phyloP scores from a whole-genome alignment of 805 yeast species.

The Spathaspora sp. region DNA sequence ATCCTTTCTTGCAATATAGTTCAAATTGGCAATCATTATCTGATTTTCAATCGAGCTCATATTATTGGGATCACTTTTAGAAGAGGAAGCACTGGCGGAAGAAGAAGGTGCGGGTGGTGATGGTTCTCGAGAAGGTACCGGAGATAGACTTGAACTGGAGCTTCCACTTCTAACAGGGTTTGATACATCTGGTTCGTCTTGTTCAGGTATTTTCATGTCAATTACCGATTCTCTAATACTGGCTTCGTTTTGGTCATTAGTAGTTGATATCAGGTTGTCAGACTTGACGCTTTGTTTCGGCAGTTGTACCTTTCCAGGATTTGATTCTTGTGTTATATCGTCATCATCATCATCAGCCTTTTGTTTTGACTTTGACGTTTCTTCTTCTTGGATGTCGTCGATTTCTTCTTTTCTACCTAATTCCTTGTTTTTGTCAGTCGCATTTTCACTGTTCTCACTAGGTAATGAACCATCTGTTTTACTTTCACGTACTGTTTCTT shows the following conservation, averaged over 20 bases:
- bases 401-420: slow-evolving; percentile 1
- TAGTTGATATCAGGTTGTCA: background rate
- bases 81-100: background rate
- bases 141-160: background rate
- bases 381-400: slow-evolving; percentile 8
- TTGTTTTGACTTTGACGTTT: slow-evolving; percentile 2
- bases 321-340: slow-evolving; percentile 1
- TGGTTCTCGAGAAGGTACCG: background rate
- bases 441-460: slow-evolving; percentile 11
- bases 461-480: slow-evolving; percentile 14
- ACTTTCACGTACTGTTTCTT: background rate
- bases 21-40: slow-evolving; percentile 80
- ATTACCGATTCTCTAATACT: background rate
- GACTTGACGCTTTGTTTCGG: too few relatives aligned
- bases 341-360: slow-evolving; percentile 16
- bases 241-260: background rate
- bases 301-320: slow-evolving; percentile 18
- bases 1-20: slow-evolving; percentile 75
- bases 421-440: slow-evolving; percentile 9
- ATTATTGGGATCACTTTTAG: slow-evolving; percentile 22
- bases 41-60: slow-evolving; percentile 64
- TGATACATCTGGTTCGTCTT: background rate
- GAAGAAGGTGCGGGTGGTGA: background rate
- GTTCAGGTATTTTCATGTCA: background rate
- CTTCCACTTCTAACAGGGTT: background rate